phyloP scores from a whole-genome alignment of 768 basidiomycete species.

The Cubamyces lactineus region DNA sequence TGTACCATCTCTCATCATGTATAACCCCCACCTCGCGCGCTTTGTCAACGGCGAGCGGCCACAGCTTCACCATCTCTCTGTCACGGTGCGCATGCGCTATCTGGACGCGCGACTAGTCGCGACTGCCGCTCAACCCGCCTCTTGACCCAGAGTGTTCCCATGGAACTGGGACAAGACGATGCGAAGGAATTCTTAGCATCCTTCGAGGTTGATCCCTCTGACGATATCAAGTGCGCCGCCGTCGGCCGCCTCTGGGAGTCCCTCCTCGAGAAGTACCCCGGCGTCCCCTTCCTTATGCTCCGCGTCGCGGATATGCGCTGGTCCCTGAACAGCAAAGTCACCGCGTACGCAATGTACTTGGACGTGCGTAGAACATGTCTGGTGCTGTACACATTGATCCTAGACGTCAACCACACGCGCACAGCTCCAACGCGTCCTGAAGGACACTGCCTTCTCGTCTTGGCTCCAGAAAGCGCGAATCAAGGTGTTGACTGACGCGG shows the following conservation, averaged over 20 bases:
- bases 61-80: conserved; percentile 15
- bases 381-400: background rate
- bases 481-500: conserved; percentile 12
- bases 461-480: conserved; percentile 14
- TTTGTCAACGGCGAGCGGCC: conserved; percentile 22
- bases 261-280: conserved; percentile 20
- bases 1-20: conserved; percentile 7
- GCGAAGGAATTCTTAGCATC: conserved; percentile 12
- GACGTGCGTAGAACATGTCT: conserved; percentile 12
- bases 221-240: conserved; percentile 19
- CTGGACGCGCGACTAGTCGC: background rate
- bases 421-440: conserved; percentile 17
- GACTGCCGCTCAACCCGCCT: conserved; percentile 2
- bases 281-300: conserved; percentile 17
- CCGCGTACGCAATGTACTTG: conserved; percentile 20
- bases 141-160: conserved; percentile 11
- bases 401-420: background rate
- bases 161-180: conserved; percentile 15
- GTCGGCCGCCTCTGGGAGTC: conserved; percentile 19
- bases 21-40: conserved; percentile 17
- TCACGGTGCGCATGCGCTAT: conserved; percentile 21
- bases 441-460: conserved; percentile 13
- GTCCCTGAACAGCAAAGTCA: conserved; percentile 18
- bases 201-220: conserved; percentile 13
- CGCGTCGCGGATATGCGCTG: conserved; percentile 24